These are phyloP conservation scores for Coemansia sp. DNA, from an alignment of 192 early-diverging fungal species.

Conservation along the genomic window DNA sequence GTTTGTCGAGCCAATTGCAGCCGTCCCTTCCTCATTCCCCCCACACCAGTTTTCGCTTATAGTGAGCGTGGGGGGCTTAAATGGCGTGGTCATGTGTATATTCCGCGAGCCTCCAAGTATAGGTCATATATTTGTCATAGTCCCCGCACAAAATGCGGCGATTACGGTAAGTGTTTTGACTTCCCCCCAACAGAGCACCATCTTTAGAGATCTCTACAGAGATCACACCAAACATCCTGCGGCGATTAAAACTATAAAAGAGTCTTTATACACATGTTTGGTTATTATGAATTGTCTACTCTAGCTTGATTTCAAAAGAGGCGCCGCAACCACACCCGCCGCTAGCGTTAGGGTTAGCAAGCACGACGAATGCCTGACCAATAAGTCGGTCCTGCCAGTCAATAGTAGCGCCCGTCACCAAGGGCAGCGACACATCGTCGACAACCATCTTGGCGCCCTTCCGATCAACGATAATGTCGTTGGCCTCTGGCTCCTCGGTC, in stretches of 20 bases:
- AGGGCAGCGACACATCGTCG: slow-evolving; percentile 70
- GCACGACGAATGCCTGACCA: slow-evolving; percentile 74
- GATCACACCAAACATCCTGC: neutral
- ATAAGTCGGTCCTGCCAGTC: slow-evolving; percentile 81
- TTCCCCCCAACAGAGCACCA: neutral
- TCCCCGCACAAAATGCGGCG: neutral
- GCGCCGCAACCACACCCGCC: slow-evolving; percentile 71
- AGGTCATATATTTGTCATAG: neutral
- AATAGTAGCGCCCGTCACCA: slow-evolving; percentile 72
- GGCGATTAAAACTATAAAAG: neutral
- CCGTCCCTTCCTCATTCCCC: neutral
- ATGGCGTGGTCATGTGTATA: slow-evolving; percentile 7
- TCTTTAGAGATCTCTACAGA: neutral
- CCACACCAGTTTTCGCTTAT: neutral
- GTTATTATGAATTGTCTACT: slow-evolving; percentile 17
- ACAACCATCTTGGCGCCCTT: slow-evolving; percentile 71
- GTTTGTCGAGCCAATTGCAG: neutral
- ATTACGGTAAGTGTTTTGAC: neutral
- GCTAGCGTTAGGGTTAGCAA: slow-evolving; percentile 73
- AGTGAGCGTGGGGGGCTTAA: slow-evolving; percentile 4
- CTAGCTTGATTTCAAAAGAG: slow-evolving; percentile 68
- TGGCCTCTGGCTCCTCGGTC: slow-evolving; percentile 61
- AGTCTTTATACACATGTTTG: neutral
- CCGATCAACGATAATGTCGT: slow-evolving; percentile 74
- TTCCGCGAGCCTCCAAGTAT: neutral